Percentiles rank a stretch among this genome's conserved stretches.
These are phyloP conservation scores for Cornus kousa DNA, from an alignment of 148 eudicot species.

Conservation along the genomic window DNA sequence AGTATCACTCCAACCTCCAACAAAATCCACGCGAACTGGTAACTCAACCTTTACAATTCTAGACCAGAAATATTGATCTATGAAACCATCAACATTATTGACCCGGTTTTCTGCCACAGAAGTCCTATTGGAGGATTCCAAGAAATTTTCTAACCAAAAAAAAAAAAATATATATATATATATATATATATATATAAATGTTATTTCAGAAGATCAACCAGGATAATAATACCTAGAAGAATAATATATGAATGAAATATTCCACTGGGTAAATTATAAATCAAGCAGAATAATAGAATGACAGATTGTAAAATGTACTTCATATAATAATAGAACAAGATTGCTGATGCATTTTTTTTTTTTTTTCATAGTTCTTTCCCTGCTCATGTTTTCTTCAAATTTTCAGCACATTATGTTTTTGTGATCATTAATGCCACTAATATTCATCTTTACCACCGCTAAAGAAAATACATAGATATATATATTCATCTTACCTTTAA, in stretches of 20 bases:
- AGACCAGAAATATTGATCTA: conserved; percentile 29
- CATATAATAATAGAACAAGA: background rate
- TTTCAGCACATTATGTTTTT: background rate
- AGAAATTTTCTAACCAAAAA: conserved; percentile 47
- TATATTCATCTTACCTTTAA: conserved; percentile 53
- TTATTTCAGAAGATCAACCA: background rate
- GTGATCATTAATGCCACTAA: background rate
- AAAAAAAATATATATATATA: background rate
- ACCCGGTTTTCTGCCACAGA: conserved; percentile 24
- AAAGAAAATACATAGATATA: too few relatives aligned
- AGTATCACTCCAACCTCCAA: conserved; percentile 99
- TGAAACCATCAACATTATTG: conserved; percentile 19
- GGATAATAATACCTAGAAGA: background rate
- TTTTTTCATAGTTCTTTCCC: background rate
- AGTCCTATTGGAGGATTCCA: conserved; percentile 44
- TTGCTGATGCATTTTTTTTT: background rate
- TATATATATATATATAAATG: background rate
- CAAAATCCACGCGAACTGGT: conserved; percentile 96
- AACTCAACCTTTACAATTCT: conserved; percentile 75
- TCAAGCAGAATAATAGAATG: conserved; percentile 4
- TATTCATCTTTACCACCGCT: too few relatives aligned
- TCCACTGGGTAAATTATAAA: background rate
- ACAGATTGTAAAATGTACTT: background rate
- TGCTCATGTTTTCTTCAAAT: background rate
- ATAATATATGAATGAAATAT: background rate